phyloP scores from a whole-genome alignment of 768 basidiomycete genomes.

The Boletus rex-veris region DNA sequence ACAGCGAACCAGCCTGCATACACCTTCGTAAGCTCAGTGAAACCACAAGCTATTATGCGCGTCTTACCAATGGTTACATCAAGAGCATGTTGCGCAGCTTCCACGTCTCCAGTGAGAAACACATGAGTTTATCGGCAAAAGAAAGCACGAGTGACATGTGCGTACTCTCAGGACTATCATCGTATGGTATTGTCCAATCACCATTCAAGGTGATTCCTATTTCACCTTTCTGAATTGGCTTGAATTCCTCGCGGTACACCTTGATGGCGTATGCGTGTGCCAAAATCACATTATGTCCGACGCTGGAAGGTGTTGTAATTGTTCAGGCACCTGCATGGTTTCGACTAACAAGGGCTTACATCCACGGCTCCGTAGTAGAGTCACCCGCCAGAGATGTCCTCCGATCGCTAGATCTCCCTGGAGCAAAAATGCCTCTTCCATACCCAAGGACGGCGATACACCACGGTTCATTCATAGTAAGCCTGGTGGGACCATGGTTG shows the following conservation, averaged over 20 bases:
- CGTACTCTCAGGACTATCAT: constrained; percentile 63
- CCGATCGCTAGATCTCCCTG: constrained; percentile 65
- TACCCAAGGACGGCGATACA: constrained; percentile 69
- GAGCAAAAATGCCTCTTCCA: constrained; percentile 67
- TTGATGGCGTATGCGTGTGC: constrained; percentile 68
- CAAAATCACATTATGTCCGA: constrained; percentile 64
- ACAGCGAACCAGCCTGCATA: constrained; percentile 39
- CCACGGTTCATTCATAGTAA: constrained; percentile 79
- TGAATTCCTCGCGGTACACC: constrained; percentile 64
- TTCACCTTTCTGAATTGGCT: constrained; percentile 55
- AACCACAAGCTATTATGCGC: constrained; percentile 26
- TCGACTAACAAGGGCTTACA: constrained; percentile 38
- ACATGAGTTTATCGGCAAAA: background rate
- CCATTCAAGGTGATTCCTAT: constrained; percentile 82
- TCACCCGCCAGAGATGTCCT: constrained; percentile 56
- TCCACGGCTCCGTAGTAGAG: constrained; percentile 66
- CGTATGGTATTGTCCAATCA: constrained; percentile 55
- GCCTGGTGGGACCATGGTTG: constrained; percentile 37
- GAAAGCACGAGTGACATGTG: background rate
- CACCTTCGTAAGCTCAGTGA: constrained; percentile 16
- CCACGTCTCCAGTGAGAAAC: constrained; percentile 44
- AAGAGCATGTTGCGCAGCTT: constrained; percentile 66
- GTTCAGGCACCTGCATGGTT: background rate
- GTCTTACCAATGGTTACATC: constrained; percentile 48
- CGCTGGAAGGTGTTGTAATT: constrained; percentile 35